Percentiles rank a stretch among this genome's conserved stretches.
phyloP scores from a whole-genome alignment of 1,139 yeast species.

The Suhomyces ambrosiae region DNA sequence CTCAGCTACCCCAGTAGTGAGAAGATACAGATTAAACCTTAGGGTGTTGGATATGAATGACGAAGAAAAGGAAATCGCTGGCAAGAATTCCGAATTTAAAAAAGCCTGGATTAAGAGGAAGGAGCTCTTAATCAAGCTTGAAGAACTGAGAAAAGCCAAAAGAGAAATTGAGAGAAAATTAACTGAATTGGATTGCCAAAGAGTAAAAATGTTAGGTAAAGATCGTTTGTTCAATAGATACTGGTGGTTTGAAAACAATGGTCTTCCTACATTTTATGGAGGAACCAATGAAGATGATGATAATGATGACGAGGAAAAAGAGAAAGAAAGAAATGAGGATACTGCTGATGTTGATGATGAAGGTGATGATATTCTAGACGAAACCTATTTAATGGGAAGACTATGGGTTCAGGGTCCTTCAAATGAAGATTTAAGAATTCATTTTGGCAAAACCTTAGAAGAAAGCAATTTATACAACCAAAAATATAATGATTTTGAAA shows the following conservation, averaged over 20 bases:
- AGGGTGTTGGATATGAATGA: constrained; percentile 47
- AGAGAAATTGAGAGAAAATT: constrained; percentile 56
- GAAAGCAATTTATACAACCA: constrained; percentile 19
- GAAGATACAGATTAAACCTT: constrained; percentile 34
- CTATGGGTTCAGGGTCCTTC: constrained; percentile 95
- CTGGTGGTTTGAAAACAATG: constrained; percentile 95
- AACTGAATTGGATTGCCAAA: constrained; percentile 72
- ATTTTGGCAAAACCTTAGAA: constrained; percentile 40
- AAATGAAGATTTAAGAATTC: constrained; percentile 55
- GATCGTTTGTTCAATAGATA: constrained; percentile 85
- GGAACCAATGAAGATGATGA: constrained; percentile 41
- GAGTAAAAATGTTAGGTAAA: constrained; percentile 76
- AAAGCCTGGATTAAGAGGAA: constrained; percentile 47
- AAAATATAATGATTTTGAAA: constrained; percentile 15
- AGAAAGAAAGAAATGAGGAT: constrained; percentile 35
- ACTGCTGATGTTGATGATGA: constrained; percentile 43
- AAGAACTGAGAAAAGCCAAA: constrained; percentile 48
- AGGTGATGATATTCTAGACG: constrained; percentile 47
- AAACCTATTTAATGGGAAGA: constrained; percentile 80
- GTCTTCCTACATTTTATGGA: constrained; percentile 64
- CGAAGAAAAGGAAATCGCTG: constrained; percentile 52
- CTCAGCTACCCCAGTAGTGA: constrained; percentile 12
- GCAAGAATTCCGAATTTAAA: constrained; percentile 47
- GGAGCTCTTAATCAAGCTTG: constrained; percentile 42
- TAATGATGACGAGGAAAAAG: constrained; percentile 40